These are phyloP conservation scores for Piloderma croceum DNA, from an alignment of 768 basidiomycete species.

Conservation along the genomic window DNA sequence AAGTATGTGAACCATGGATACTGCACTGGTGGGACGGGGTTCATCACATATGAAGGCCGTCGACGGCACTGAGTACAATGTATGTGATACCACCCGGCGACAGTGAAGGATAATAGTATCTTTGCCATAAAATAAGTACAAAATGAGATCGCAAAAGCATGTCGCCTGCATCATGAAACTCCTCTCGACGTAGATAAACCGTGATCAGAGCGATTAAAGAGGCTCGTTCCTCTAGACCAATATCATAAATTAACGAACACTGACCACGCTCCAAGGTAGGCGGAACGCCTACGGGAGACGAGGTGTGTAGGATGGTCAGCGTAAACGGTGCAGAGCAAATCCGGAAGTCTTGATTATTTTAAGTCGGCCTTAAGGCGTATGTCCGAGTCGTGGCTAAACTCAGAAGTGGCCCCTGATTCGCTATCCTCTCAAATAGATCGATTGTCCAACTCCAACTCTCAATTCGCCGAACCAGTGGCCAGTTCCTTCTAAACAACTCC, in stretches of 20 bases:
- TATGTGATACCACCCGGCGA: too few relatives aligned
- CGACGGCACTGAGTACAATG: too few relatives aligned
- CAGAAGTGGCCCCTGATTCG: conserved; percentile 2
- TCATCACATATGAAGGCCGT: too few relatives aligned
- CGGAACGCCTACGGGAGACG: conserved; percentile 55
- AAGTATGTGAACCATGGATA: too few relatives aligned
- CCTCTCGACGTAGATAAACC: conserved; percentile 58
- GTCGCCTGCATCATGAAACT: conserved; percentile 84
- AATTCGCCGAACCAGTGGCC: conserved; percentile 2
- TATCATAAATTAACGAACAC: conserved; percentile 32
- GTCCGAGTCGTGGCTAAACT: not conserved
- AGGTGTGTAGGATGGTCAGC: conserved; percentile 40
- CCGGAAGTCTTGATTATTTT: not conserved
- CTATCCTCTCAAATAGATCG: not conserved
- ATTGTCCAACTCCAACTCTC: conserved; percentile 2
- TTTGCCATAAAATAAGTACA: too few relatives aligned
- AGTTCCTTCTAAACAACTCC: not conserved
- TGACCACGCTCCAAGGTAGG: conserved; percentile 44
- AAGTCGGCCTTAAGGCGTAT: not conserved
- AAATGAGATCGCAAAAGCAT: too few relatives aligned
- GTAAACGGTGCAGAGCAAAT: conserved; percentile 5
- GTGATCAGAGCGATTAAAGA: conserved; percentile 83
- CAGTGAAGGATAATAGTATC: too few relatives aligned
- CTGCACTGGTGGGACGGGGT: too few relatives aligned
- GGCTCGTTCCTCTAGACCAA: conserved; percentile 56